Evolutionary conservation across 768 basidiomycete genomes (phyloP), one percentile per base, ranked within the genome.

Genomic region (Hypholoma fasciculare): DNA sequence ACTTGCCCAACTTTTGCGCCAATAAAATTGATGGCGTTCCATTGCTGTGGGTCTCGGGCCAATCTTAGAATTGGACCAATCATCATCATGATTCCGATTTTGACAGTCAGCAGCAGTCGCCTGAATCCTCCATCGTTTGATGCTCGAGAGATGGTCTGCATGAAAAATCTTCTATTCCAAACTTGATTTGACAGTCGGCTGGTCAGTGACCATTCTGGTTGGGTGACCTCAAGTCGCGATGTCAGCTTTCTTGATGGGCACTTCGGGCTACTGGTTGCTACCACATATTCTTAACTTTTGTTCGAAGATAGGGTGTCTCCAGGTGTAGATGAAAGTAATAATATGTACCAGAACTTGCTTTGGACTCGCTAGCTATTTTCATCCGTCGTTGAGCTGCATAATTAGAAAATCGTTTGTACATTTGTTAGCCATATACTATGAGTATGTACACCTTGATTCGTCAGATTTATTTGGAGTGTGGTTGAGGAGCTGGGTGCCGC

Each of bases 181-280:
- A 13, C 52, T 26, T 49, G 43, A 60, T 46, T 56, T 56, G 62
- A 58, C 57, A 48, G 11, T 54, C 40, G 54, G 30, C 30, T 5
- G 30, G 30, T 34, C 9, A 34, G 30, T 34, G 30, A 34, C 30
- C 30, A 34, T 34, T 34, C 30, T 34, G 30, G 30, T 34, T 34
- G 30, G 30, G 30, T 23, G 30, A 34, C 46, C 47, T 49, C 48
- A 52, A 52, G 50, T 49, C 40, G 51, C 51, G 39, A 52, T 40
- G 39, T 38, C 38, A 52, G 30, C 30, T 20, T 36, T 12, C 50
- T 39, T 64, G 63, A 63, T 61, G 64, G 64, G 57, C 60, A 65
- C 57, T 49, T 63, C 64, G 61, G 64, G 50, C n/a, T 23, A 34
- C 34, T 63, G 57, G 64, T 59, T 63, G 54, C 61, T 40, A 54